phyloP scores from a whole-genome alignment of 1,139 yeast genomes.

The Eremothecium sinecaudum region DNA sequence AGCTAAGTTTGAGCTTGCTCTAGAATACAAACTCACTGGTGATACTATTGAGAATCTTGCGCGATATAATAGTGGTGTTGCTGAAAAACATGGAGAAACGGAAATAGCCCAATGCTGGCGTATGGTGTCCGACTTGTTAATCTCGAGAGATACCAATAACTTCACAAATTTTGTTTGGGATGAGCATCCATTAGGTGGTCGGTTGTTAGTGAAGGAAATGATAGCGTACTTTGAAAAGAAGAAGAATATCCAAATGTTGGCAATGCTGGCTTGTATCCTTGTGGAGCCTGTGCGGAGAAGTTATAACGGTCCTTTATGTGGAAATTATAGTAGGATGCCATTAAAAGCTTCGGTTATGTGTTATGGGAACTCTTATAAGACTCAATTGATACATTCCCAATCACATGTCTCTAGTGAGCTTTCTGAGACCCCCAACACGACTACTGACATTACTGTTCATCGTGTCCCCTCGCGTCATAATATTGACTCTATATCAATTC shows the following conservation, averaged over 20 bases:
- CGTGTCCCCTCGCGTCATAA: slow-evolving; percentile 5
- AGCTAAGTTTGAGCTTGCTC: slow-evolving; percentile 65
- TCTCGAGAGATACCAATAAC: slow-evolving; percentile 20
- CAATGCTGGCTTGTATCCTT: slow-evolving; percentile 69
- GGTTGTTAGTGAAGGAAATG: slow-evolving; percentile 59
- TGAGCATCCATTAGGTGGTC: slow-evolving; percentile 69
- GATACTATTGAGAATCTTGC: slow-evolving; percentile 58
- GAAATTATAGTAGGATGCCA: background rate
- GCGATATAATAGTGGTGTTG: slow-evolving; percentile 61
- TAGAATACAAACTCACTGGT: slow-evolving; percentile 64
- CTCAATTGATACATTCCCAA: background rate
- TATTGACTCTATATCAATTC: slow-evolving; percentile 16
- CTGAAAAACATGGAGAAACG: slow-evolving; percentile 49
- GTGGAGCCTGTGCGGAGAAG: slow-evolving; percentile 17
- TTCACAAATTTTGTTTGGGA: slow-evolving; percentile 58
- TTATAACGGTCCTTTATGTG: no score
- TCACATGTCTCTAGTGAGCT: slow-evolving; percentile 3
- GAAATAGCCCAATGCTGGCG: slow-evolving; percentile 76
- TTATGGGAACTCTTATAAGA: slow-evolving; percentile 2
- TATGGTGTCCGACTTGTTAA: slow-evolving; percentile 36
- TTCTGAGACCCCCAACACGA: slow-evolving; percentile 2
- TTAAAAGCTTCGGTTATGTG: background rate
- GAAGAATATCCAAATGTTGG: slow-evolving; percentile 80
- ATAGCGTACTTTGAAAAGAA: slow-evolving; percentile 54
- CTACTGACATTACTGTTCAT: slow-evolving; percentile 3